Conservation (phyloP, 495 filamentous ascomycete species). For the Aspergillus campestris region DNA sequence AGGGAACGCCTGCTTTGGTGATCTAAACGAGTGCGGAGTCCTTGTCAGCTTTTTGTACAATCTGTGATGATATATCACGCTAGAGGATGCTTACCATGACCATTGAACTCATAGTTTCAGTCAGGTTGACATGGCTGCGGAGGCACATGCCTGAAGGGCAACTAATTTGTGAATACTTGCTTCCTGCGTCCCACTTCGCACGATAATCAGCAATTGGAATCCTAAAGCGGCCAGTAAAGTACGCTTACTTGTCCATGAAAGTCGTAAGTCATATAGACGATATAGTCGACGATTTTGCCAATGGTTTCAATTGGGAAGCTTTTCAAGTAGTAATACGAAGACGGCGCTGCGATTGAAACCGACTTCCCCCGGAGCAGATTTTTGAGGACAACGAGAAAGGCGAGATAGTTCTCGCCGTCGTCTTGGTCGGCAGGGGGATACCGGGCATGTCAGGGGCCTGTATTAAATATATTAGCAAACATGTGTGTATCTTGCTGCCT, state of each 20-base stretch:
- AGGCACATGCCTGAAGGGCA: constrained; percentile 33
- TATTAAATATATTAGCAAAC: too few relatives aligned
- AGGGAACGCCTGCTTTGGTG: constrained; percentile 40
- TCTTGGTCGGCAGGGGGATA: constrained; percentile 16
- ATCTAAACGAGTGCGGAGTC: constrained; percentile 9
- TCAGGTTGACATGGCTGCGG: constrained; percentile 30
- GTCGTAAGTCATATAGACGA: constrained; percentile 32
- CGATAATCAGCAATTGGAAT: background rate
- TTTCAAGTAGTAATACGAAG: constrained; percentile 20
- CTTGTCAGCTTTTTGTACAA: background rate
- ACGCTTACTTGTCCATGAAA: constrained; percentile 16
- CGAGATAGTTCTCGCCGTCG: constrained; percentile 23
- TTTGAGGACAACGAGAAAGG: constrained; percentile 20
- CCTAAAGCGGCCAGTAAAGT: background rate
- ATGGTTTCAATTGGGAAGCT: constrained; percentile 19
- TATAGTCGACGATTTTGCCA: constrained; percentile 16
- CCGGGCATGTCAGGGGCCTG: constrained; percentile 26
- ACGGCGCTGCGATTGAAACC: constrained; percentile 8
- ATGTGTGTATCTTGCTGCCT: too few relatives aligned
- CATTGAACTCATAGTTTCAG: constrained; percentile 30
- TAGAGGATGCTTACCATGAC: constrained; percentile 14
- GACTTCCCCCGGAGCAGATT: constrained; percentile 5
- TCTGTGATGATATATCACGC: background rate
- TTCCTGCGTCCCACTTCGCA: constrained; percentile 21
- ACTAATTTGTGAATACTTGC: constrained; percentile 10